Conservation (phyloP, 257 asterid genomes). For the Primulina huaijiensis region DNA sequence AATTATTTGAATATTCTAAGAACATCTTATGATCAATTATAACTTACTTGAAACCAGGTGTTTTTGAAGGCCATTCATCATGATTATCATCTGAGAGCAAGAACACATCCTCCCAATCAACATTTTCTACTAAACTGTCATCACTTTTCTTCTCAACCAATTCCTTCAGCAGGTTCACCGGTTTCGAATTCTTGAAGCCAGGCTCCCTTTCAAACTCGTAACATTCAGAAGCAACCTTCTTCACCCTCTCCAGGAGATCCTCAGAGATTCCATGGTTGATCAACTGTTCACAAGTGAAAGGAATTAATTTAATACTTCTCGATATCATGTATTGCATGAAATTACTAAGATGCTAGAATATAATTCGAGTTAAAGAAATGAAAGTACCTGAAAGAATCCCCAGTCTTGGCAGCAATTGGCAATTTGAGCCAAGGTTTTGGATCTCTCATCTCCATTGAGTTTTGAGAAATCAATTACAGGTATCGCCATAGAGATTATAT, state of each 20-base stretch:
- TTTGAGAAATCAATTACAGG: conserved; percentile 64
- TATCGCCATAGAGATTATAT: conserved; percentile 43
- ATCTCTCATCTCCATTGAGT: conserved; percentile 47
- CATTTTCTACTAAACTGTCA: conserved; percentile 30
- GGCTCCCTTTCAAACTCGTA: conserved; percentile 55
- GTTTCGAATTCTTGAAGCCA: conserved; percentile 39
- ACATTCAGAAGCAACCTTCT: conserved; percentile 50
- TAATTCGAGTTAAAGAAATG: neutral
- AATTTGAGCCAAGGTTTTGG: conserved; percentile 42
- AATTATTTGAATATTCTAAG: conserved; percentile 3
- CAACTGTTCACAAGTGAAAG: conserved; percentile 28
- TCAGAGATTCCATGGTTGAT: conserved; percentile 60
- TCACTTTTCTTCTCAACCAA: conserved; percentile 36
- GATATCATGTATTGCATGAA: neutral
- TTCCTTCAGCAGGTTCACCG: conserved; percentile 44
- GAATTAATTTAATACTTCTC: neutral
- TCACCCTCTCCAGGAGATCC: conserved; percentile 60
- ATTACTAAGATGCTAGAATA: too few relatives aligned
- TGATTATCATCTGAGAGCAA: conserved; percentile 57
- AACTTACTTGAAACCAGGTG: conserved; percentile 49
- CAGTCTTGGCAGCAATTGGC: conserved; percentile 50
- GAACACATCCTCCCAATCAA: conserved; percentile 80
- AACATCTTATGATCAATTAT: neutral
- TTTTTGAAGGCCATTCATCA: conserved; percentile 56
- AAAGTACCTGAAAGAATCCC: conserved; percentile 64